phyloP scores from a whole-genome alignment of 2,329 filamentous ascomycete species.

The Apiospora arundinis region DNA sequence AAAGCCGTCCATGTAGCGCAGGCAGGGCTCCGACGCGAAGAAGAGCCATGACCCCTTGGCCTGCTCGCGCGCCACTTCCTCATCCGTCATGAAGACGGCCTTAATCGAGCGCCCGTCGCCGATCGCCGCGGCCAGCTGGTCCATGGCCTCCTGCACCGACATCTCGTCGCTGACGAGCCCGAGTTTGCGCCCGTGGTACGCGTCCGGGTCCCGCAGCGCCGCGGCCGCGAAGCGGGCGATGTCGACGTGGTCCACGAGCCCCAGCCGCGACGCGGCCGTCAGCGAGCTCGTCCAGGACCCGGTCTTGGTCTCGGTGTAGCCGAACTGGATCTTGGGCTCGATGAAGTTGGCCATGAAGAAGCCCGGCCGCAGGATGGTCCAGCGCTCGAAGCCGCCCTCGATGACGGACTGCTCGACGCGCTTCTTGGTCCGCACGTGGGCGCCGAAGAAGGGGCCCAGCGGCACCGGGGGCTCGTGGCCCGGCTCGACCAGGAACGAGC shows the following conservation, averaged over 20 bases:
- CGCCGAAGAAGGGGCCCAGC: not conserved
- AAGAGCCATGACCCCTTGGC: no score
- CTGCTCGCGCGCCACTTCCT: not conserved
- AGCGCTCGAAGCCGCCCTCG: no score
- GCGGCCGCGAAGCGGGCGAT: not conserved
- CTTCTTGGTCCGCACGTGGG: not conserved
- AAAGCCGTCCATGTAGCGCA: no score
- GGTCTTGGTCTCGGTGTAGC: constrained; percentile 21
- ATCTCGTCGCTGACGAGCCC: not conserved
- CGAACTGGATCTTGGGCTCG: constrained; percentile 42
- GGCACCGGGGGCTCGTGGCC: not conserved
- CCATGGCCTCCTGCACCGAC: not conserved
- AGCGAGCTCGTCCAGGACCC: not conserved
- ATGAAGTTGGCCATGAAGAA: constrained; percentile 60
- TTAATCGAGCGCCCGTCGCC: not conserved
- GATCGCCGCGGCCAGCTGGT: not conserved
- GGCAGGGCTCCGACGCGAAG: no score
- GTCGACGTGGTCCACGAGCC: not conserved
- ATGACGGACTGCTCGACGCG: not conserved
- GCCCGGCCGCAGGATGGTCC: constrained; percentile 55
- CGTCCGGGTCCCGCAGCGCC: not conserved
- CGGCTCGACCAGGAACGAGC: not conserved
- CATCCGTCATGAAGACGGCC: not conserved
- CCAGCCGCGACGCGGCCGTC: not conserved
- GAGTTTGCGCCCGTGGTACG: not conserved